Evolutionary conservation across 2,329 filamentous ascomycete species (phyloP).

Genomic region (Chaetothyriales sp.): DNA sequence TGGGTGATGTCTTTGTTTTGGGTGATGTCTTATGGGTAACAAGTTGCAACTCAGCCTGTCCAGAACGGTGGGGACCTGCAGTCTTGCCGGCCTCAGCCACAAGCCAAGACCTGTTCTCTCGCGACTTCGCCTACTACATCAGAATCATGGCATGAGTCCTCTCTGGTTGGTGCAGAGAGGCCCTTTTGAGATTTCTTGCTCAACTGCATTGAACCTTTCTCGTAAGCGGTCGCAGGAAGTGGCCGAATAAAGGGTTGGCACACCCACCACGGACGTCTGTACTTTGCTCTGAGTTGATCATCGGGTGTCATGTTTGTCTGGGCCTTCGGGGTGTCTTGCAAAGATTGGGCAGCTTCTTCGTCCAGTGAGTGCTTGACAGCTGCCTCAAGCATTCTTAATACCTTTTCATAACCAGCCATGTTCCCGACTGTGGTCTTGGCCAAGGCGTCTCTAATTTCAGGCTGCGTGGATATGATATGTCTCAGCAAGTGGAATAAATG

Average conservation of each 20-base stretch:
- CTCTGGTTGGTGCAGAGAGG: neutral
- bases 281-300: constrained; percentile 40
- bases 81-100: neutral
- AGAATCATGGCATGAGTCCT: neutral
- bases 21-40: too few relatives aligned
- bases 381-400: constrained; percentile 61
- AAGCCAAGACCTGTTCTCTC: constrained; percentile 21
- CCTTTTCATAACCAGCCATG: constrained; percentile 60
- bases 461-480: constrained; percentile 65
- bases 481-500: constrained; percentile 88
- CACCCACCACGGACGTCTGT: constrained; percentile 77
- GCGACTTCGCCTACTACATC: constrained; percentile 28
- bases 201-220: constrained; percentile 60
- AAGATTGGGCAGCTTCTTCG: constrained; percentile 4
- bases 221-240: constrained; percentile 72
- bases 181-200: constrained; percentile 43
- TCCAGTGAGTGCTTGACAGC: constrained; percentile 44
- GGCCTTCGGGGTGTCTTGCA: neutral
- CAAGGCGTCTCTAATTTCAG: constrained; percentile 72
- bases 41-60: too few relatives aligned
- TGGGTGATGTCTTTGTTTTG: too few relatives aligned
- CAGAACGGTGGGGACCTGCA: too few relatives aligned
- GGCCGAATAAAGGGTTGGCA: constrained; percentile 78
- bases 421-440: constrained; percentile 56
- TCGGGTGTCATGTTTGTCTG: constrained; percentile 42